These are phyloP conservation scores for Metarhizium anisopliae DNA, from an alignment of 2,329 filamentous ascomycete genomes.

Conservation along the genomic window DNA sequence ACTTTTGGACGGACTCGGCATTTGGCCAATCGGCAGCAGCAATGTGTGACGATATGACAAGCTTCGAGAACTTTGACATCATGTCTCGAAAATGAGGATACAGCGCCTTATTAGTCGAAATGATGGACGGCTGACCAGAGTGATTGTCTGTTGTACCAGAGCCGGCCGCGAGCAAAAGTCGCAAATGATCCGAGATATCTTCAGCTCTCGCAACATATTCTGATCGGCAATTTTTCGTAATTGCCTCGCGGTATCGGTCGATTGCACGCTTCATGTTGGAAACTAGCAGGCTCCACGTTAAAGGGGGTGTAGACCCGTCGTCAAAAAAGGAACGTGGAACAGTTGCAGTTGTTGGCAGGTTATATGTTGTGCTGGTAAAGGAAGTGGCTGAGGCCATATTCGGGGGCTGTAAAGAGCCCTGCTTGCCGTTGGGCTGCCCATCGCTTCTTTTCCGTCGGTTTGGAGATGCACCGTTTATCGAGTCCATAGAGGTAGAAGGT, in stretches of 20 bases:
- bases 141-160: conserved; percentile 98
- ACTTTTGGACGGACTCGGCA: conserved; percentile 89
- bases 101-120: conserved; percentile 92
- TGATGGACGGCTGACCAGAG: conserved; percentile 97
- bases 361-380: conserved; percentile 50
- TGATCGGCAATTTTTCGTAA: conserved; percentile 71
- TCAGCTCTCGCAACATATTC: conserved; percentile 94
- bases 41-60: conserved; percentile 96
- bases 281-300: conserved; percentile 85
- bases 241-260: conserved; percentile 83
- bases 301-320: conserved; percentile 66
- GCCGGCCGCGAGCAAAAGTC: conserved; percentile 85
- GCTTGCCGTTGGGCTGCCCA: conserved; percentile 34
- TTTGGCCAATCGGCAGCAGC: conserved; percentile 94
- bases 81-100: conserved; percentile 98
- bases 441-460: conserved; percentile 49
- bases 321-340: conserved; percentile 84
- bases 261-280: conserved; percentile 89
- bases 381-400: conserved; percentile 52
- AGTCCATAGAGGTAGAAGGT: conserved; percentile 85
- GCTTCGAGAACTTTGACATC: conserved; percentile 99
- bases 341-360: conserved; percentile 46
- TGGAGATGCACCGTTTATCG: conserved; percentile 63
- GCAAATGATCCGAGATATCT: conserved; percentile 93
- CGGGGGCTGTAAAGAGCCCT: conserved; percentile 32